Evolutionary conservation across 352 stramenopile species (phyloP), one percentile per base, ranked within the genome.

Genomic region (Phytophthora constricta): DNA sequence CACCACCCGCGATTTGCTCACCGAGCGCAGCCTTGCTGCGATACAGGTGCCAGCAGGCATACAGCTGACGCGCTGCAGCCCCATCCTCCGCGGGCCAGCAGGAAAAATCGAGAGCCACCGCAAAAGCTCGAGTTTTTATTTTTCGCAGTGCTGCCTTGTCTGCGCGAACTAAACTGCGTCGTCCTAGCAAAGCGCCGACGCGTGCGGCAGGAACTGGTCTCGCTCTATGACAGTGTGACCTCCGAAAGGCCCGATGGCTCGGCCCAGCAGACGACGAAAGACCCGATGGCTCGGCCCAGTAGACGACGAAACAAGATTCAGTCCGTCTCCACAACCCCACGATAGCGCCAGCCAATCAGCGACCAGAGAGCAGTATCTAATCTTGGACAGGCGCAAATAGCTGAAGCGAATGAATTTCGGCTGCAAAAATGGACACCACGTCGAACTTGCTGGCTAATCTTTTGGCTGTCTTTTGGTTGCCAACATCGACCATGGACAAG

Each of bases 401-500:
- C 16, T 51, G 45, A n/a, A n/a, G n/a, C n/a, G n/a, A n/a, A n/a
- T n/a, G n/a, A n/a, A n/a, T n/a, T n/a, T n/a, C n/a, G n/a, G n/a
- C n/a, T n/a, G n/a, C n/a, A n/a, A n/a, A n/a, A n/a, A n/a, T n/a
- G n/a, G n/a, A n/a, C n/a, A n/a, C n/a, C n/a, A n/a, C n/a, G n/a
- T n/a, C n/a, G n/a, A n/a, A n/a, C n/a, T n/a, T n/a, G n/a, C n/a
- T n/a, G n/a, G n/a, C n/a, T n/a, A n/a, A n/a, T n/a, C n/a, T n/a
- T n/a, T n/a, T n/a, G n/a, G n/a, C n/a, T n/a, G n/a, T n/a, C n/a
- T n/a, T n/a, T 37, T 37, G 31, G 7, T 37, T 37, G 31, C 13
- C 13, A 27, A 27, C 41, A 23, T n/a, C n/a, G n/a, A n/a, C 49
- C 34, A 75, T 80, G 53, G 69, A 87, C 59, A 87, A 82, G 64